phyloP scores from a whole-genome alignment of 768 basidiomycete genomes.

The Tricholoma terreum region DNA sequence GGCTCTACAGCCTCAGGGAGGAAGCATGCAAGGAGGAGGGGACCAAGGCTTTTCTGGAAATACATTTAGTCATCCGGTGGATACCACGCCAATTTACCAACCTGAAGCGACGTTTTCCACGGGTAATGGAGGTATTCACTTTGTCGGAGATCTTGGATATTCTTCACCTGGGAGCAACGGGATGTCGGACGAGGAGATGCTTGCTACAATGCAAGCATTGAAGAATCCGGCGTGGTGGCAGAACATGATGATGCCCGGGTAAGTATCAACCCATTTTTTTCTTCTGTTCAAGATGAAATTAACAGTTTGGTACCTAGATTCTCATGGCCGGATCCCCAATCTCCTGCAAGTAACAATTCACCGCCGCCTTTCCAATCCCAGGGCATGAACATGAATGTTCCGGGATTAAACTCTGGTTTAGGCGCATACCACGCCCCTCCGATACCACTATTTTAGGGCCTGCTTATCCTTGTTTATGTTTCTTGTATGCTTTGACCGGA shows the following conservation, averaged over 20 bases:
- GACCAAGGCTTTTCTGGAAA: constrained; percentile 14
- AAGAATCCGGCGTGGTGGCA: constrained; percentile 73
- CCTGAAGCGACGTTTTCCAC: constrained; percentile 46
- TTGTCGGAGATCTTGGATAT: constrained; percentile 40
- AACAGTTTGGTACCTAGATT: constrained; percentile 16
- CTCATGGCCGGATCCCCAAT: constrained; percentile 30
- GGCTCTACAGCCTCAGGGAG: constrained; percentile 19
- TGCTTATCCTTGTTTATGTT: background rate
- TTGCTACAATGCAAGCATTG: constrained; percentile 71
- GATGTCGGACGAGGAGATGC: constrained; percentile 52
- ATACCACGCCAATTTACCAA: constrained; percentile 42
- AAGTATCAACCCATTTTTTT: constrained; percentile 12
- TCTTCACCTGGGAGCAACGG: constrained; percentile 27
- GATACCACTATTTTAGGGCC: background rate
- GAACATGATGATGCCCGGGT: constrained; percentile 88
- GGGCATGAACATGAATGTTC: background rate
- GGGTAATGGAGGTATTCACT: constrained; percentile 39
- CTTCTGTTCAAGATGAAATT: background rate
- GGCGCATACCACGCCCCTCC: background rate
- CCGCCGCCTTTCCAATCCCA: constrained; percentile 15
- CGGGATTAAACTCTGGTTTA: background rate
- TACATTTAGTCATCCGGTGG: constrained; percentile 15
- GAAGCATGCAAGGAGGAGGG: constrained; percentile 13
- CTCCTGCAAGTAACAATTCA: constrained; percentile 21
- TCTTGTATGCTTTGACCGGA: background rate